These are phyloP conservation scores for Blastobotrys proliferans DNA, from an alignment of 1,139 yeast genomes.

Conservation along the genomic window DNA sequence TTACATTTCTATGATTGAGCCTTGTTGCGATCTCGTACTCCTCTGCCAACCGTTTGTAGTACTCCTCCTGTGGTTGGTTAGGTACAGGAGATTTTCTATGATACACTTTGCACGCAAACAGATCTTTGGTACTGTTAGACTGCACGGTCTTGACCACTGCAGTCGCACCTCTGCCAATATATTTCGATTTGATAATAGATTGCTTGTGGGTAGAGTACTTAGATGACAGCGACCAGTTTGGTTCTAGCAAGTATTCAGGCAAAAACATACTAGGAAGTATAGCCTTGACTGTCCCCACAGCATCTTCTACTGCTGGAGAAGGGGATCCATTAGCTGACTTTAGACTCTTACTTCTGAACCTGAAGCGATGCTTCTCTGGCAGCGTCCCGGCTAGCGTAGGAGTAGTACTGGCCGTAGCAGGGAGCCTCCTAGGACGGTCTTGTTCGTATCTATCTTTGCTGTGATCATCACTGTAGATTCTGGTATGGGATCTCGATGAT, in stretches of 20 bases:
- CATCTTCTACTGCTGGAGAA: no score
- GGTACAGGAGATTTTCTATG: conserved; percentile 38
- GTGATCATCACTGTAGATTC: background rate
- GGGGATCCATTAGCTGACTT: no score
- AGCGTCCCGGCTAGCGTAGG: no score
- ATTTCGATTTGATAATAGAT: conserved; percentile 28
- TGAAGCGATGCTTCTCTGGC: no score
- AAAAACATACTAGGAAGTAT: conserved; percentile 18
- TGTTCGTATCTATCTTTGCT: no score
- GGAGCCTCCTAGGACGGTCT: no score
- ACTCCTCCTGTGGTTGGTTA: conserved; percentile 47
- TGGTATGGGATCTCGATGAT: conserved; percentile 6
- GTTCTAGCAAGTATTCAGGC: conserved; percentile 17
- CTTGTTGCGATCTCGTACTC: conserved; percentile 76
- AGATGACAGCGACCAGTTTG: conserved; percentile 19
- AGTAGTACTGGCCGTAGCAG: background rate
- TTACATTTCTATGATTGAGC: conserved; percentile 64
- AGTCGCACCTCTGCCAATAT: conserved; percentile 31
- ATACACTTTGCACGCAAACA: conserved; percentile 73
- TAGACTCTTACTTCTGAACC: no score
- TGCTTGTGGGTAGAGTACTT: conserved; percentile 18
- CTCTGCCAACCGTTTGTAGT: conserved; percentile 64
- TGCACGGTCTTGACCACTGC: conserved; percentile 29
- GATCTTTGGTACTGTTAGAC: conserved; percentile 20
- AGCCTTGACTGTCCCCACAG: no score